Evolutionary conservation across 179 eudicot genomes (phyloP), one percentile per base, ranked within the genome.

Genomic region (Silene vulgaris): DNA sequence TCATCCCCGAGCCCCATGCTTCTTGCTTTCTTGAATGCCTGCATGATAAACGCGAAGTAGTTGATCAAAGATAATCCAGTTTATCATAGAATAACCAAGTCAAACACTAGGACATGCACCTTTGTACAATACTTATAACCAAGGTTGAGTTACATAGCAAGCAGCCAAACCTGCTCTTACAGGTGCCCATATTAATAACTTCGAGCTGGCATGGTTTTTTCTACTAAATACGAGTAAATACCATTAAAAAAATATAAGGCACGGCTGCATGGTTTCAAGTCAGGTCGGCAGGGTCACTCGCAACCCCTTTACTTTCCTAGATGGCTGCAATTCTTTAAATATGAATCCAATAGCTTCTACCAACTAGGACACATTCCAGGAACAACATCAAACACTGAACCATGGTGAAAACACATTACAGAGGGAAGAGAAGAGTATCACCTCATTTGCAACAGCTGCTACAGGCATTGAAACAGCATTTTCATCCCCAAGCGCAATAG

Each of bases 381-480:
- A 30, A 30, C 4, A 30, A 30, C 1, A 30, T 30, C 35, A 30
- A 30, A 30, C 35, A 30, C 35, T 30, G 35, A 30, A 30, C 35
- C 35, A 30, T 30, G 35, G 45, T 7, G 8, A 7, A 37, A 20
- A 57, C 29, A 48, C 20, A 16, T 3, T 8, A 23, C 14, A 70
- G 29, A 8, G 19, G 20, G 26, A 23, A 65, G 20, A 52, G 19
- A 43, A 14, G 29, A 57, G 16, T n/a, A 48, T 76, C 45, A 90
- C 98, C 96, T 95, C 99, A 78, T 92, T 92, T 61, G 97, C 88
- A 17, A 96, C 97, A 80, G 99, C 99, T 52, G 99, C 96, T 35
- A 89, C 89, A 12, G 99, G 98, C 98, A 94, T 90, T 60, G 98
- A 80, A 28, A 94, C 90, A 5, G 96, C 89, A 69, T 85, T 89